A percentile compares a stretch with the other conserved stretches of the same genome.
These are phyloP conservation scores for Parachaetomium inaequale DNA, from an alignment of 495 filamentous ascomycete genomes.

Conservation along the genomic window DNA sequence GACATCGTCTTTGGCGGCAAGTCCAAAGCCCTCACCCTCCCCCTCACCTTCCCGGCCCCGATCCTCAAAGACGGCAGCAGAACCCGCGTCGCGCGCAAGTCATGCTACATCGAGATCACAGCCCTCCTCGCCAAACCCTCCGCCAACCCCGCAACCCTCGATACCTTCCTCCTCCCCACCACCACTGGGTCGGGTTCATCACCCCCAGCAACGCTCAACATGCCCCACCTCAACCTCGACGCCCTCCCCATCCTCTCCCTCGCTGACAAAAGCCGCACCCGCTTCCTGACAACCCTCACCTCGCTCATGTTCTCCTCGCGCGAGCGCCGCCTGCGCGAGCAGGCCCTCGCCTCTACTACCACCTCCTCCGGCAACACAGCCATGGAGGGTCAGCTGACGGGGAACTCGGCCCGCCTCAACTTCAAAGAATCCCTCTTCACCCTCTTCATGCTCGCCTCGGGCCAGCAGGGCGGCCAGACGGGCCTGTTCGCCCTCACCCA, in stretches of 20 bases:
- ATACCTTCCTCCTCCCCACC: slow-evolving; percentile 34
- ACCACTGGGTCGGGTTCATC: slow-evolving; percentile 5
- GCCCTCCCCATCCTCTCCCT: slow-evolving; percentile 39
- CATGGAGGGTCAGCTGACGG: not conserved
- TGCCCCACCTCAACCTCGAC: slow-evolving; percentile 43
- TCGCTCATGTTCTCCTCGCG: slow-evolving; percentile 39
- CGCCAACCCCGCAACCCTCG: slow-evolving; percentile 13
- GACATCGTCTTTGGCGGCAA: slow-evolving; percentile 31
- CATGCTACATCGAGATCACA: slow-evolving; percentile 45
- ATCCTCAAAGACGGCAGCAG: slow-evolving; percentile 34
- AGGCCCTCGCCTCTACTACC: not conserved
- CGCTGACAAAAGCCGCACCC: slow-evolving; percentile 23
- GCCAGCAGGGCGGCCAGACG: slow-evolving; percentile 36
- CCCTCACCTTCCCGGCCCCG: slow-evolving; percentile 42
- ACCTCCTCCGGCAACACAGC: slow-evolving; percentile 3
- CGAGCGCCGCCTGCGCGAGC: slow-evolving; percentile 38
- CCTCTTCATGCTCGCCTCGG: slow-evolving; percentile 44
- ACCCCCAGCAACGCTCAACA: slow-evolving; percentile 35
- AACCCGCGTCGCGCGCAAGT: slow-evolving; percentile 45
- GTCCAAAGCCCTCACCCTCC: slow-evolving; percentile 11
- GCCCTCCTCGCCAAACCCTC: slow-evolving; percentile 33
- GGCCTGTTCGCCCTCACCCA: slow-evolving; percentile 39
- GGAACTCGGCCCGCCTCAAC: slow-evolving; percentile 35
- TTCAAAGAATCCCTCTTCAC: slow-evolving; percentile 49
- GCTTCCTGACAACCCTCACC: slow-evolving; percentile 38